Evolutionary conservation across 768 basidiomycete genomes (phyloP).

Genomic region (Boletus eberwhitei): DNA sequence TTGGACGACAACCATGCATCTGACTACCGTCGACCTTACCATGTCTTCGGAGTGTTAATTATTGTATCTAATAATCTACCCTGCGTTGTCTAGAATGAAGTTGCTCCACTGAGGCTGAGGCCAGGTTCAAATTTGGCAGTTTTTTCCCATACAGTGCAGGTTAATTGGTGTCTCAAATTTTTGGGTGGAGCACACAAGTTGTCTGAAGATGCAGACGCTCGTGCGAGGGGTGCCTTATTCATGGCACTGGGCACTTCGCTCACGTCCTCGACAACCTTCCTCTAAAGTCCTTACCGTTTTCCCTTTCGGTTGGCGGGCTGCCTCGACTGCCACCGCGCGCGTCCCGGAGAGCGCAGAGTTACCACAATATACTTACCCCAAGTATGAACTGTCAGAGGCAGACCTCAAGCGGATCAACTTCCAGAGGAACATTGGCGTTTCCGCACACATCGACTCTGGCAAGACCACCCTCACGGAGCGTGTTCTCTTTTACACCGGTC

Average conservation of each 20-base stretch:
- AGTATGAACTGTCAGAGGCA: slow-evolving; percentile 52
- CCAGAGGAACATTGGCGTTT: slow-evolving; percentile 95
- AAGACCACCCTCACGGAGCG: slow-evolving; percentile 98
- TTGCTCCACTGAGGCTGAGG: too few relatives aligned
- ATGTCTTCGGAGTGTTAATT: too few relatives aligned
- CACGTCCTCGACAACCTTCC: slow-evolving; percentile 9
- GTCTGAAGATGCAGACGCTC: slow-evolving; percentile 26
- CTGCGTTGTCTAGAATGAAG: too few relatives aligned
- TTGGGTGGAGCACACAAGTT: background rate
- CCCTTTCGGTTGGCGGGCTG: slow-evolving; percentile 31
- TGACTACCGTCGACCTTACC: too few relatives aligned
- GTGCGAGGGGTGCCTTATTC: slow-evolving; percentile 24
- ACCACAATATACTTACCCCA: slow-evolving; percentile 30
- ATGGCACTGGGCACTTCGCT: slow-evolving; percentile 24
- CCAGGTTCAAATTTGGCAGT: background rate
- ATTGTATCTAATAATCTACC: too few relatives aligned
- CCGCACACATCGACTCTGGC: slow-evolving; percentile 93
- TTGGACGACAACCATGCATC: too few relatives aligned
- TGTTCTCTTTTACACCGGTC: slow-evolving; percentile 92
- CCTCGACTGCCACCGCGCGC: slow-evolving; percentile 42
- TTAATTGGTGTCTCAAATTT: slow-evolving; percentile 5
- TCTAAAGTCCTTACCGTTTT: background rate
- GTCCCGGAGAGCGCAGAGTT: background rate
- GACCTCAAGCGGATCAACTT: slow-evolving; percentile 65
- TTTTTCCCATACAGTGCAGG: background rate